Conservation (phyloP, 2,329 filamentous ascomycete species). For the Scytalidium lignicola region DNA sequence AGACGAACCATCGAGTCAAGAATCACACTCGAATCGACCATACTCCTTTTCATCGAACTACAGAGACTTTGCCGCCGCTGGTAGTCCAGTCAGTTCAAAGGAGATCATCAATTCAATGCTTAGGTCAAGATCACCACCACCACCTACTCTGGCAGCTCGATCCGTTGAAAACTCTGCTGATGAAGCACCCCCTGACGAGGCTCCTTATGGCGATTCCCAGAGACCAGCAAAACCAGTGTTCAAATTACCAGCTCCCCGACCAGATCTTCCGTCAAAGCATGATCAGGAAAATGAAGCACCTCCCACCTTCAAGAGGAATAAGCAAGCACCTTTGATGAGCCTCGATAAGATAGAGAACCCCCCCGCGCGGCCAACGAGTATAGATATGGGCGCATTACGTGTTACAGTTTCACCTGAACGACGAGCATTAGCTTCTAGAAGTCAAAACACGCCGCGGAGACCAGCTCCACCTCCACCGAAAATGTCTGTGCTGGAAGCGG, state of each 20-base stretch:
- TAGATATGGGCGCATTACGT: conserved; percentile 34
- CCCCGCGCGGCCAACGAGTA: conserved; percentile 44
- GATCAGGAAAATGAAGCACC: conserved; percentile 85
- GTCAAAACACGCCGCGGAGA: conserved; percentile 68
- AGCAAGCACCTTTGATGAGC: conserved; percentile 20
- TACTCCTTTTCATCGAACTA: conserved; percentile 15
- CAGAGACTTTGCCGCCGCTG: not conserved
- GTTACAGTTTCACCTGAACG: conserved; percentile 47
- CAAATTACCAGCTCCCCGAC: conserved; percentile 49
- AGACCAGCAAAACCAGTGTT: conserved; percentile 48
- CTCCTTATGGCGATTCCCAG: conserved; percentile 31
- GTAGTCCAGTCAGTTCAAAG: conserved; percentile 19
- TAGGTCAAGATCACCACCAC: conserved; percentile 24
- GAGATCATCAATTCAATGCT: conserved; percentile 17
- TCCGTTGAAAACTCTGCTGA: conserved; percentile 10
- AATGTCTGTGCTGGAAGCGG: conserved; percentile 93
- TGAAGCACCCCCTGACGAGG: conserved; percentile 28
- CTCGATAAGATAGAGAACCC: conserved; percentile 39
- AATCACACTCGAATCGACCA: conserved; percentile 47
- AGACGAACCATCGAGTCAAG: conserved; percentile 26
- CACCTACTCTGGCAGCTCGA: conserved; percentile 15
- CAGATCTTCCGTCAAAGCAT: conserved; percentile 55
- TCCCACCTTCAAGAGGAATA: conserved; percentile 56
- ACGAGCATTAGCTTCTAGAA: conserved; percentile 49
- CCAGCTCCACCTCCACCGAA: conserved; percentile 82